phyloP scores from a whole-genome alignment of 176 grass and related monocot species.

The Musa schizocarpa region DNA sequence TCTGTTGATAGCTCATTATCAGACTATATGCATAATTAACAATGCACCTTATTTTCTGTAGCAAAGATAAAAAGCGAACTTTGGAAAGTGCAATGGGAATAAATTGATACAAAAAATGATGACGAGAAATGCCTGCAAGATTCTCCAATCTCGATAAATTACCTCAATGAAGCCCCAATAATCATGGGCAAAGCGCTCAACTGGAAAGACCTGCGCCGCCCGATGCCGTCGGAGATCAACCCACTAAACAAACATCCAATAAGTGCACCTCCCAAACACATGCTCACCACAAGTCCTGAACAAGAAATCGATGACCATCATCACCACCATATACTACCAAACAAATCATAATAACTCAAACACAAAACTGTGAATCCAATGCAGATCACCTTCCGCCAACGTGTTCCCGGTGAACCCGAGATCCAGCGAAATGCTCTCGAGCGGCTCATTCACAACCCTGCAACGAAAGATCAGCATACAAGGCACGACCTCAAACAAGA shows the following conservation, averaged over 20 bases:
- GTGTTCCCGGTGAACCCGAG: slow-evolving; percentile 82
- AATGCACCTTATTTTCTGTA: too few species aligned
- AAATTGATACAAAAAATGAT: neutral
- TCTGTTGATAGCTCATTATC: neutral
- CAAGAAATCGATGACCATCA: neutral
- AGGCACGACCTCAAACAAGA: neutral
- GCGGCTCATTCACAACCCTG: slow-evolving; percentile 88
- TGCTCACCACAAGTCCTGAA: slow-evolving; percentile 94
- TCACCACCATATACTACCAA: neutral
- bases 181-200: slow-evolving; percentile 93
- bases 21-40: neutral
- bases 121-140: neutral
- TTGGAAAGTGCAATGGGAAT: neutral
- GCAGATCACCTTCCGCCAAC: slow-evolving; percentile 59
- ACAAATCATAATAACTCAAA: neutral
- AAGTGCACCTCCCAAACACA: slow-evolving; percentile 83
- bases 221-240: slow-evolving; percentile 64
- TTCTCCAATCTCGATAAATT: neutral
- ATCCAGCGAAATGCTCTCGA: slow-evolving; percentile 87
- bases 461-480: slow-evolving; percentile 16
- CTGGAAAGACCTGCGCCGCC: slow-evolving; percentile 71
- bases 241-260: slow-evolving; percentile 86
- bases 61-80: too few species aligned
- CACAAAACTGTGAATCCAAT: neutral
- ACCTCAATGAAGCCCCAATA: slow-evolving; percentile 72